phyloP scores from a whole-genome alignment of 306 rosid species.

The Calophaca sinica region DNA sequence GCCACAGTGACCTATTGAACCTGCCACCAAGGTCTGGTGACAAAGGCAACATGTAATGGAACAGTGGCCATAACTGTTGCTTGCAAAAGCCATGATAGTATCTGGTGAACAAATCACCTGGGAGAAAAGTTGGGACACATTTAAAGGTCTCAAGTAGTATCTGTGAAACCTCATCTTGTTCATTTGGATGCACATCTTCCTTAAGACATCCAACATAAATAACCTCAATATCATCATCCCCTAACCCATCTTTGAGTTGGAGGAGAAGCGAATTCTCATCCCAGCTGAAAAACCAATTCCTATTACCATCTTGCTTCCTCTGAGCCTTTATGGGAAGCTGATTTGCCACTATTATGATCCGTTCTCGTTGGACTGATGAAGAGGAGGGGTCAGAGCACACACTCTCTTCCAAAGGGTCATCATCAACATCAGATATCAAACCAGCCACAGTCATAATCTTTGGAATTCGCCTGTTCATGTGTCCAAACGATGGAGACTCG shows the following conservation, averaged over 20 bases:
- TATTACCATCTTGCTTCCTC: slow-evolving; percentile 52
- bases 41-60: slow-evolving; percentile 84
- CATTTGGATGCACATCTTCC: slow-evolving; percentile 73
- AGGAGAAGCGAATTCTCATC: slow-evolving; percentile 78
- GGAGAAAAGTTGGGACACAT: slow-evolving; percentile 82
- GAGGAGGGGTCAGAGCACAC: slow-evolving; percentile 62
- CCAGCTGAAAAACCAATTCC: slow-evolving; percentile 75
- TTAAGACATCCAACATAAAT: slow-evolving; percentile 85
- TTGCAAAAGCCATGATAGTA: slow-evolving; percentile 89
- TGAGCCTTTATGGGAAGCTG: slow-evolving; percentile 83
- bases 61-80: slow-evolving; percentile 86
- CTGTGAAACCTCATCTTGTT: slow-evolving; percentile 85
- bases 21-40: slow-evolving; percentile 85
- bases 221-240: slow-evolving; percentile 77
- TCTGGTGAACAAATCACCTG: slow-evolving; percentile 66
- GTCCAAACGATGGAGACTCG: slow-evolving; percentile 66
- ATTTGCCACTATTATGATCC: slow-evolving; percentile 82
- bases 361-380: slow-evolving; percentile 59
- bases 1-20: slow-evolving; percentile 77
- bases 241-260: slow-evolving; percentile 79
- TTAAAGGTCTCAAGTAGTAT: slow-evolving; percentile 67
- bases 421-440: slow-evolving; percentile 70
- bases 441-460: slow-evolving; percentile 81
- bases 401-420: slow-evolving; percentile 61
- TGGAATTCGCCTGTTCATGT: slow-evolving; percentile 61